Percentiles rank a stretch among this genome's conserved stretches.
Evolutionary conservation across 495 filamentous ascomycete species (phyloP).

Genomic region (Amphirosellinia nigrospora): DNA sequence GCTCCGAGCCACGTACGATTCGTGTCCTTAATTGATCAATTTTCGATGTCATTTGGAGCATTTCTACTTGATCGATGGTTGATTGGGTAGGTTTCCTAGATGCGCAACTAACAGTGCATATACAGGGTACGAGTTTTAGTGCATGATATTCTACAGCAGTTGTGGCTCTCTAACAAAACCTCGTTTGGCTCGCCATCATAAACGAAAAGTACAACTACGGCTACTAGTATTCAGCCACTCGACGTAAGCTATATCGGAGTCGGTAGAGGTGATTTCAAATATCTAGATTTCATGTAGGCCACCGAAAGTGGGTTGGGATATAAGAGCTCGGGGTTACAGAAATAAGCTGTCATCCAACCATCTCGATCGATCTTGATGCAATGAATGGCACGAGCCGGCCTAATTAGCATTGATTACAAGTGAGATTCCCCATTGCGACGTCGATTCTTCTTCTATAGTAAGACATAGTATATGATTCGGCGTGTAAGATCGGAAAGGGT

Average conservation of each 20-base stretch:
- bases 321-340: background rate
- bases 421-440: background rate
- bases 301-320: background rate
- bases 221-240: background rate
- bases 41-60: background rate
- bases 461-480: background rate
- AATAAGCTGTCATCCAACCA: background rate
- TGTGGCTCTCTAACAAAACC: background rate
- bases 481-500: background rate
- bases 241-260: background rate
- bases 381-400: background rate
- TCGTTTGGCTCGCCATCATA: background rate
- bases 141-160: background rate
- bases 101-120: background rate
- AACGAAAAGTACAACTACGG: background rate
- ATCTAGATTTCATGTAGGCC: background rate
- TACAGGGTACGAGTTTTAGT: background rate
- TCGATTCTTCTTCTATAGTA: background rate
- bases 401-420: background rate
- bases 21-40: background rate
- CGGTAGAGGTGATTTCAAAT: constrained; percentile 7
- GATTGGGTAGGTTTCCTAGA: background rate
- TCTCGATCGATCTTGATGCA: constrained; percentile 11
- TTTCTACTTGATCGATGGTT: background rate
- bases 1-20: constrained; percentile 14